Evolutionary conservation across 306 rosid species (phyloP).

Genomic region (Cucurbita argyrosperma): DNA sequence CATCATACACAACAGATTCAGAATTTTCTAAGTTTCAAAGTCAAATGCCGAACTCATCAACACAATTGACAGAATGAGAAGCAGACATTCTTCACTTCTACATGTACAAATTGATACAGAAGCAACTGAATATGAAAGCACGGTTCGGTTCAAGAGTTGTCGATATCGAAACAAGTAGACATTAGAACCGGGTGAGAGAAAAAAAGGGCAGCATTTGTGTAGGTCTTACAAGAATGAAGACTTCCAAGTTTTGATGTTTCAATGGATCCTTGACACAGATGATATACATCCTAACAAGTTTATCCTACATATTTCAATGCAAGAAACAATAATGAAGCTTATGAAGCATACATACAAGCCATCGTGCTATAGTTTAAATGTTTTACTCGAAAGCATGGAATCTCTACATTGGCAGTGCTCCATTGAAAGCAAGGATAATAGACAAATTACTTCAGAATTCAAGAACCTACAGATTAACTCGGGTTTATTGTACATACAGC

Average conservation of each 20-base stretch:
- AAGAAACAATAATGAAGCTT: background rate
- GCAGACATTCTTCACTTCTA: background rate
- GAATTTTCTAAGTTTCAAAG: background rate
- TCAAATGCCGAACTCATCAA: background rate
- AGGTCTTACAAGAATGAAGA: background rate
- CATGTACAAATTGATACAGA: background rate
- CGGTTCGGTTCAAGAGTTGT: background rate
- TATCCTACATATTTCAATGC: constrained; percentile 7
- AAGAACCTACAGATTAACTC: constrained; percentile 18
- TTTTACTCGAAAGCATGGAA: background rate
- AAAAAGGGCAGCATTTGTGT: background rate
- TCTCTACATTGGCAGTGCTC: background rate
- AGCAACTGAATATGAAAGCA: background rate
- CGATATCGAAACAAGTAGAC: background rate
- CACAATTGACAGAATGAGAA: background rate
- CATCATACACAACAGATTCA: background rate
- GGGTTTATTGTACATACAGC: constrained; percentile 42
- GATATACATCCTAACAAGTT: constrained; percentile 1
- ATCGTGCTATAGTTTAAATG: background rate
- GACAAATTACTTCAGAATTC: background rate
- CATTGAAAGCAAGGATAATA: background rate
- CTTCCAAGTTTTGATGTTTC: background rate
- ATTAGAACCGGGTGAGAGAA: background rate
- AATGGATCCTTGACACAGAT: background rate
- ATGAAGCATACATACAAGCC: background rate